Conservation (phyloP, 257 asterid genomes). For the Handroanthus guayacan region DNA sequence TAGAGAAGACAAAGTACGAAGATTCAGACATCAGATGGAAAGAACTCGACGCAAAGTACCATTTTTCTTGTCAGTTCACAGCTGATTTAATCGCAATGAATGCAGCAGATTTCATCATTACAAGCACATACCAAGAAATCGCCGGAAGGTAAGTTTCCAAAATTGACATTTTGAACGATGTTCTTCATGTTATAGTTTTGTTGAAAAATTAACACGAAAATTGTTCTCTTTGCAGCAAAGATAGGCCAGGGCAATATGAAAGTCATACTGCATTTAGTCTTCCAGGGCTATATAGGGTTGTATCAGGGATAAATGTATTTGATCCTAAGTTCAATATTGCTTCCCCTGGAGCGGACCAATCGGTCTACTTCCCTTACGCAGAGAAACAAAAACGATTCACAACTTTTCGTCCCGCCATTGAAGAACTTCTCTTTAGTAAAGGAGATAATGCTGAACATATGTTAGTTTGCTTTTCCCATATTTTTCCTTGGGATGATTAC, state of each 20-base stretch:
- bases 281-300: constrained; percentile 87
- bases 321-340: constrained; percentile 93
- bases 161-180: neutral
- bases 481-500: no score
- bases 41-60: constrained; percentile 78
- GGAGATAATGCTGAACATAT: constrained; percentile 72
- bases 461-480: constrained; percentile 49
- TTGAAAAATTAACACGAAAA: no score
- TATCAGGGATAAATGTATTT: constrained; percentile 79
- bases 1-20: constrained; percentile 95
- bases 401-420: constrained; percentile 63
- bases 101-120: constrained; percentile 83
- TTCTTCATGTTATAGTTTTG: no score
- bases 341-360: constrained; percentile 91
- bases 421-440: constrained; percentile 78
- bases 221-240: constrained; percentile 65
- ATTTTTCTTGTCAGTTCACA: constrained; percentile 91
- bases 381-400: constrained; percentile 70
- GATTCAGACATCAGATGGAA: constrained; percentile 90
- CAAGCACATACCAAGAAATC: constrained; percentile 95
- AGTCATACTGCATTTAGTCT: constrained; percentile 78
- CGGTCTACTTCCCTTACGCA: constrained; percentile 78
- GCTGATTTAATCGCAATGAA: constrained; percentile 95
- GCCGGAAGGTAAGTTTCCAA: constrained; percentile 72
- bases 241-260: constrained; percentile 91